Evolutionary conservation across 176 grass and related monocot genomes (phyloP), one percentile per base, ranked within the genome.

Genomic region (Coix lacrymajobi): DNA sequence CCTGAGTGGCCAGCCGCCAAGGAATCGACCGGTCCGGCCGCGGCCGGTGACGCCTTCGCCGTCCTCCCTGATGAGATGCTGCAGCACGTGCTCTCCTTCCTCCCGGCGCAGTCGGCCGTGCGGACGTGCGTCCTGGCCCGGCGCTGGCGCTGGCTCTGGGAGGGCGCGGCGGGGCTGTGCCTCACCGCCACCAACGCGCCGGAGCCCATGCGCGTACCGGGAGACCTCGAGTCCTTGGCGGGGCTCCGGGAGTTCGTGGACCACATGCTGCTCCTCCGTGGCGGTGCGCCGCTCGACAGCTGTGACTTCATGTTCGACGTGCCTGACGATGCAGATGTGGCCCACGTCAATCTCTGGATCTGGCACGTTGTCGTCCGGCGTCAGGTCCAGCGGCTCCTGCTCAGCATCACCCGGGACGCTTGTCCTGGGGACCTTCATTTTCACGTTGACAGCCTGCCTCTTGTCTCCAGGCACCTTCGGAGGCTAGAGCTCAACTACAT

Each of bases 291-390:
- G 25, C 40, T 71, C 12, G 68, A 71, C 68, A 71, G 11, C 1
- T 40, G 69, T 26, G 11, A 68, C 34, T n/a, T 77, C 73, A 17
- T 12, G 62, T 66, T 84, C 82, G 17, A 40, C 3, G 72, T 54
- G n/a, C 33, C 25, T 44, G 12, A n/a, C 45, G 61, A 75, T 31
- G 41, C 19, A 17, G 72, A 76, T 11, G 45, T 56, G 44, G 45
- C n/a, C 32, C 17, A 49, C 75, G n/a, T 84, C 62, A 68, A 36
- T 17, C 45, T 54, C 72, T 84, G 82, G 62, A 76, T 84, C 46
- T 62, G 62, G 33, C 46, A 84, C 19, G 63, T 66, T 16, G 63
- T 66, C n/a, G 11, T 58, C 7, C 24, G 75, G 45, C 57, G 82
- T 73, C 62, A 68, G 22, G 71, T 76, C 22, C 16, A 62, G 20